These are phyloP conservation scores for Pseudogymnoascus sp. DNA, from an alignment of 2,329 filamentous ascomycete genomes.

Conservation along the genomic window DNA sequence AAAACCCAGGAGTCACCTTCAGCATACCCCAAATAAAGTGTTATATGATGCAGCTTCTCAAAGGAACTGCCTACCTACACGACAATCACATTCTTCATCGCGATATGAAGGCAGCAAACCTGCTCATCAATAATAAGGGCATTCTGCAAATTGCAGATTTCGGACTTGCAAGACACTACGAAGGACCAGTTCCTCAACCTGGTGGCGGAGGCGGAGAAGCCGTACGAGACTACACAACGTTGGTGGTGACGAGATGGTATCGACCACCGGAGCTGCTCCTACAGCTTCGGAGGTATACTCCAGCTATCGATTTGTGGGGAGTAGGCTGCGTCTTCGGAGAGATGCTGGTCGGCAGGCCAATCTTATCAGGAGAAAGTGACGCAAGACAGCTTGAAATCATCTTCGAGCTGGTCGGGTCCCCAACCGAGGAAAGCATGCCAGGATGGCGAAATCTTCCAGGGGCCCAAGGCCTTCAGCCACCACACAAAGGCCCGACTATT, in stretches of 20 bases:
- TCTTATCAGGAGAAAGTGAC: conserved; percentile 83
- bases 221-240: conserved; percentile 83
- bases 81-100: conserved; percentile 84
- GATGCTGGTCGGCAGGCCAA: conserved; percentile 91
- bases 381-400: conserved; percentile 86
- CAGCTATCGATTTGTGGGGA: conserved; percentile 96
- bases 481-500: conserved; percentile 55
- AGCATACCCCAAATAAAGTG: conserved; percentile 92
- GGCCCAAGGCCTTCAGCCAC: conserved; percentile 63
- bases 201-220: conserved; percentile 79
- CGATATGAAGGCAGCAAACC: conserved; percentile 98
- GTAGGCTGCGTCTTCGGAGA: conserved; percentile 98
- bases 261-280: conserved; percentile 86
- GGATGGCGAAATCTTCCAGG: conserved; percentile 79
- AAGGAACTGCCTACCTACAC: conserved; percentile 85
- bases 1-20: conserved; percentile 85
- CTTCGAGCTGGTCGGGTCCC: conserved; percentile 84
- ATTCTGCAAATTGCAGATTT: conserved; percentile 97
- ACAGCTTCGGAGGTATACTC: conserved; percentile 85
- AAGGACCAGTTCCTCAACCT: conserved; percentile 68
- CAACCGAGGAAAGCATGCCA: conserved; percentile 86
- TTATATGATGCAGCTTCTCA: conserved; percentile 88
- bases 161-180: conserved; percentile 86
- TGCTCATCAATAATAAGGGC: conserved; percentile 90
- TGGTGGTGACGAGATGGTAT: conserved; percentile 97